These are phyloP conservation scores for Endothia cerciana DNA, from an alignment of 2,329 filamentous ascomycete species.

Conservation along the genomic window DNA sequence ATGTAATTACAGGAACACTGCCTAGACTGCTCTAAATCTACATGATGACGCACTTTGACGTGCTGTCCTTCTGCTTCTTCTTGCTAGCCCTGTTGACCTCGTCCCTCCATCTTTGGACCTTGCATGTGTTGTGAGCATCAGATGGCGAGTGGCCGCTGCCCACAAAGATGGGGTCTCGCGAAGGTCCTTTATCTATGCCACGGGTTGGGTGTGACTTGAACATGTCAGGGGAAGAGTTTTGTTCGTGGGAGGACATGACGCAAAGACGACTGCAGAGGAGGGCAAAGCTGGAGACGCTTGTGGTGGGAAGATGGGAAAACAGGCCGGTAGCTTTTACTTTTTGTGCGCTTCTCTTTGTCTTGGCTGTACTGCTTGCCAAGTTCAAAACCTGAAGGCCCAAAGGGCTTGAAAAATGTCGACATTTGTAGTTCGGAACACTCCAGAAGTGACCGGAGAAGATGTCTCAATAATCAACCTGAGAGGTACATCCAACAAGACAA, in stretches of 20 bases:
- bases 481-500: not conserved
- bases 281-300: not conserved
- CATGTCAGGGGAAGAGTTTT: not conserved
- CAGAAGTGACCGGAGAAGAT: too few relatives aligned
- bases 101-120: not conserved
- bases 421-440: too few relatives aligned
- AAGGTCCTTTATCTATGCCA: not conserved
- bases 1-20: not conserved
- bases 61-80: not conserved
- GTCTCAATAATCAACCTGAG: too few relatives aligned
- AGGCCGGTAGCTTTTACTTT: not conserved
- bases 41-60: not conserved
- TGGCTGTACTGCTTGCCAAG: too few relatives aligned
- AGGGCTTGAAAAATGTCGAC: too few relatives aligned
- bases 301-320: not conserved
- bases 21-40: not conserved
- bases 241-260: not conserved
- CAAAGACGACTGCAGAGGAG: not conserved
- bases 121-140: not conserved
- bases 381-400: not conserved
- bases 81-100: not conserved
- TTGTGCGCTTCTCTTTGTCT: not conserved
- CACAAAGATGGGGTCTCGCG: slow-evolving; percentile 1
- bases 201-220: not conserved
- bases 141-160: not conserved